Conservation (phyloP, 2,329 filamentous ascomycete species). For the Chaetothyriales sp. region DNA sequence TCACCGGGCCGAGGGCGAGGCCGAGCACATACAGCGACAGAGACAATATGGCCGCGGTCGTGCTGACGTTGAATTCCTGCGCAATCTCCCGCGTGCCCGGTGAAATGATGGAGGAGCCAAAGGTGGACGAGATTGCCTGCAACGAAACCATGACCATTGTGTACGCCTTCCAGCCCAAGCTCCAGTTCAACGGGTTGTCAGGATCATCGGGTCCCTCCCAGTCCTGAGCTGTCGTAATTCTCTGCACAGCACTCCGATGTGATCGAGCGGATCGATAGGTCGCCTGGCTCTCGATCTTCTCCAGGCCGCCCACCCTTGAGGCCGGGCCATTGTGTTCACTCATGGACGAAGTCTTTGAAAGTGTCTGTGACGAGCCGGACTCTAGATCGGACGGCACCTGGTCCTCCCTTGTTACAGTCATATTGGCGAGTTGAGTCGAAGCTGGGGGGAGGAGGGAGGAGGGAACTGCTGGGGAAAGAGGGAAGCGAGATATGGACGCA, state of each 20-base stretch:
- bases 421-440: background rate
- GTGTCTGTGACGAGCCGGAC: conserved; percentile 3
- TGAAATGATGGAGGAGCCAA: conserved; percentile 23
- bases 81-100: conserved; percentile 41
- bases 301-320: conserved; percentile 4
- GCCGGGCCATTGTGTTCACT: conserved; percentile 3
- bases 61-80: conserved; percentile 20
- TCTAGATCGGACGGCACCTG: background rate
- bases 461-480: background rate
- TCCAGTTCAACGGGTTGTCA: conserved; percentile 47
- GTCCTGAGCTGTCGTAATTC: conserved; percentile 18
- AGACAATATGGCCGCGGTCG: conserved; percentile 36
- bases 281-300: conserved; percentile 7
- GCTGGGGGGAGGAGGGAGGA: too few species aligned
- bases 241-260: conserved; percentile 1
- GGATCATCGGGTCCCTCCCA: conserved; percentile 47
- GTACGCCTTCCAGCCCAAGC: conserved; percentile 28
- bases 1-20: conserved; percentile 54
- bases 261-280: conserved; percentile 3
- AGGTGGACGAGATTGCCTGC: conserved; percentile 15
- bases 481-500: background rate
- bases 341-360: conserved; percentile 4
- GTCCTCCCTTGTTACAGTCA: background rate
- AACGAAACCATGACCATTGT: conserved; percentile 11
- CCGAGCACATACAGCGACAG: conserved; percentile 57